These are phyloP conservation scores for Cystobasidium ongulense DNA, from an alignment of 768 basidiomycete species.

Conservation along the genomic window DNA sequence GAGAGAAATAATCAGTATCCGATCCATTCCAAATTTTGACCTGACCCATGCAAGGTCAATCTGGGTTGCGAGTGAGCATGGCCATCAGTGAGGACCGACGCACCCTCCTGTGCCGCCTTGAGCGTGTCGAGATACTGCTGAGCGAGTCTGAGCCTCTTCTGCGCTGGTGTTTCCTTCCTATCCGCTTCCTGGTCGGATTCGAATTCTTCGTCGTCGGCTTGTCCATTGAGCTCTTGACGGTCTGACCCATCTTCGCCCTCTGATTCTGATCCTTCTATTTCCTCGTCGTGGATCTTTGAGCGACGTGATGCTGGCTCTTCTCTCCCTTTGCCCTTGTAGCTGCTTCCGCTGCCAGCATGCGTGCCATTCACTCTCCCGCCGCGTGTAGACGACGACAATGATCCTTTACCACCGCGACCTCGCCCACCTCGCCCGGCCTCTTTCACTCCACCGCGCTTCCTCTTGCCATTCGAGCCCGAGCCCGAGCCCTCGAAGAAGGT, in stretches of 20 bases:
- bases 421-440: neutral
- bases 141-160: constrained; percentile 83
- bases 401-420: neutral
- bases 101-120: constrained; percentile 63
- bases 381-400: neutral
- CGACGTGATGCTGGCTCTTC: neutral
- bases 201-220: neutral
- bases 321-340: constrained; percentile 17
- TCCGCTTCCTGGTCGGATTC: constrained; percentile 55
- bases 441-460: neutral
- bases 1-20: neutral
- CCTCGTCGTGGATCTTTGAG: constrained; percentile 12
- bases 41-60: too few relatives aligned
- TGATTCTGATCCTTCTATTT: constrained; percentile 14
- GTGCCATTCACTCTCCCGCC: neutral
- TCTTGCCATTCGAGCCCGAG: neutral
- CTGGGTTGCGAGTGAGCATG: too few relatives aligned
- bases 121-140: constrained; percentile 81
- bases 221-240: neutral
- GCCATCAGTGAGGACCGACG: too few relatives aligned
- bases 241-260: neutral
- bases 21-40: neutral
- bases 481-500: constrained; percentile 2
- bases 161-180: constrained; percentile 72
- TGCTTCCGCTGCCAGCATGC: neutral